A percentile compares a stretch with the other conserved stretches of the same genome.
Conservation (phyloP, 1,284 basidiomycete species). For the Abortiporus biennis region DNA sequence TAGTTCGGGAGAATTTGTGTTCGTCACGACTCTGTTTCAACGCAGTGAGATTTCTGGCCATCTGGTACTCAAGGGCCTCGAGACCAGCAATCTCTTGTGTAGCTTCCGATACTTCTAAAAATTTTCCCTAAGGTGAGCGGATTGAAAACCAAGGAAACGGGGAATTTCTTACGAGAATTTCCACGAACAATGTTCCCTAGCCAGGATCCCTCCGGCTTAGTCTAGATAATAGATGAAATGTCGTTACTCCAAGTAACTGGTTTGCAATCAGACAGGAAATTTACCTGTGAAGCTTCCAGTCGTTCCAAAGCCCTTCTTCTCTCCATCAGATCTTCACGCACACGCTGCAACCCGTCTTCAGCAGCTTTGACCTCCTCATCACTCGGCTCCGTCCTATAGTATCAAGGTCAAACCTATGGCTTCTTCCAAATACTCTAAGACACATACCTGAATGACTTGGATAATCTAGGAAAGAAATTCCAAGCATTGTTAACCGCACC, state of each 20-base stretch:
- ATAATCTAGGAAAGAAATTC: constrained; percentile 33
- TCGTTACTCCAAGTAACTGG: background rate
- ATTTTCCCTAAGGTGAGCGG: constrained; percentile 6
- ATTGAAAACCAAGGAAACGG: constrained; percentile 4
- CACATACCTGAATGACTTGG: constrained; percentile 19
- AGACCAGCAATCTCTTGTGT: constrained; percentile 57
- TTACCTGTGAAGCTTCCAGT: constrained; percentile 28
- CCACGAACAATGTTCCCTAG: constrained; percentile 42
- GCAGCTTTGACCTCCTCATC: constrained; percentile 43
- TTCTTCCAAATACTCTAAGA: background rate
- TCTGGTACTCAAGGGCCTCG: constrained; percentile 62
- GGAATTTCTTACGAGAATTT: constrained; percentile 33
- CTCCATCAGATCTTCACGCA: constrained; percentile 43
- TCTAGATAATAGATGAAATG: constrained; percentile 7
- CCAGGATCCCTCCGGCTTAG: constrained; percentile 32
- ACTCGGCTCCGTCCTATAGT: constrained; percentile 31
- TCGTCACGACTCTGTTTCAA: constrained; percentile 44
- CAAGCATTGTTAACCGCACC: constrained; percentile 66
- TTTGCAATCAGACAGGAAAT: constrained; percentile 5
- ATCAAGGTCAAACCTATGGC: background rate
- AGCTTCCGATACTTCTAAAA: constrained; percentile 14
- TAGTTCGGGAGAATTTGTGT: constrained; percentile 46
- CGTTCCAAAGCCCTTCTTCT: constrained; percentile 31
- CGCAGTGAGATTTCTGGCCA: constrained; percentile 49
- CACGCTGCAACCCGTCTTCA: constrained; percentile 44